phyloP scores from a whole-genome alignment of 1,139 yeast species.

The Debaryomyces sp. region DNA sequence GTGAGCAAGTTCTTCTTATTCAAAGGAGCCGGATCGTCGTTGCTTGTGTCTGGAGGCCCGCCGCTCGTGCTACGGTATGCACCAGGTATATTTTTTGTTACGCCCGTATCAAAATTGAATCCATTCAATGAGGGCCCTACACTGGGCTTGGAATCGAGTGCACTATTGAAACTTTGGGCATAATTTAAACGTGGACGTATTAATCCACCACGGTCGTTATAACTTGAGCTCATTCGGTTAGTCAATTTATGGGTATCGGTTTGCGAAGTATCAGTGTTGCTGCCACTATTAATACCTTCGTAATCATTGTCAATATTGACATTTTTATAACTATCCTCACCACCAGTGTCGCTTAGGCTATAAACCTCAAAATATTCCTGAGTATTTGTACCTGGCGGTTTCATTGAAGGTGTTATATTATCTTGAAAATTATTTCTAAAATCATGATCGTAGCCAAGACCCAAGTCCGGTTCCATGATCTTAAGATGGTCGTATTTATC shows the following conservation, averaged over 20 bases:
- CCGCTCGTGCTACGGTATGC: background rate
- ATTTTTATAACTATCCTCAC: constrained; percentile 5
- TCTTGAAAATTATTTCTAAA: constrained; percentile 16
- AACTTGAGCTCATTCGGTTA: constrained; percentile 1
- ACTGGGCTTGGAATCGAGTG: background rate
- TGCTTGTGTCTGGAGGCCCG: background rate
- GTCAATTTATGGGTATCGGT: background rate
- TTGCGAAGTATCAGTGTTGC: constrained; percentile 7
- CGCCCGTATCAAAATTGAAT: background rate
- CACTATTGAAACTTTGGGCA: background rate
- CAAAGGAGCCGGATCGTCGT: background rate
- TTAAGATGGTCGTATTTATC: constrained; percentile 16
- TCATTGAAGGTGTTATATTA: constrained; percentile 43
- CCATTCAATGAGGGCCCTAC: background rate
- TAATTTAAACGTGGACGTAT: constrained; percentile 13
- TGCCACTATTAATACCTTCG: constrained; percentile 9
- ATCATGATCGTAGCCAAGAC: constrained; percentile 12
- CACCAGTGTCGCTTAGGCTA: constrained; percentile 6
- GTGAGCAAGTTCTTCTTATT: constrained; percentile 2
- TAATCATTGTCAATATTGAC: constrained; percentile 6
- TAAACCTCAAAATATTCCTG: constrained; percentile 37
- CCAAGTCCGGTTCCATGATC: constrained; percentile 24
- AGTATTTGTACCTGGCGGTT: constrained; percentile 39
- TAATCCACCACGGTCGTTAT: constrained; percentile 16
- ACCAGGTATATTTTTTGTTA: background rate